These are phyloP conservation scores for Termitomyces sp. DNA, from an alignment of 1,284 basidiomycete genomes.

Conservation along the genomic window DNA sequence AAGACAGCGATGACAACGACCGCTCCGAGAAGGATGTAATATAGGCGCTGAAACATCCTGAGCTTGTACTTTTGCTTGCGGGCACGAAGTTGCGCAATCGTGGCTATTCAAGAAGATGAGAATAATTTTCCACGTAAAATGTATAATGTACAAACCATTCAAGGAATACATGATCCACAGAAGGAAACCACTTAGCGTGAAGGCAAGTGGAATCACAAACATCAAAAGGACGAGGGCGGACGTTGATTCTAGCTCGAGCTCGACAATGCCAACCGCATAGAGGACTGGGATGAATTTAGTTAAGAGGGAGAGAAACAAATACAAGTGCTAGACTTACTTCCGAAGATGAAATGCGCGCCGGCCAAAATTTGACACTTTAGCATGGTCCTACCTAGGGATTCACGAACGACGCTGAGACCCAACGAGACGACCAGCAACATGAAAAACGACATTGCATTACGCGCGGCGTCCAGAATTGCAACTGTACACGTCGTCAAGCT, in stretches of 20 bases:
- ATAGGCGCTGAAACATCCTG: conserved; percentile 80
- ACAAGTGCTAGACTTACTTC: conserved; percentile 49
- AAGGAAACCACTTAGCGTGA: conserved; percentile 91
- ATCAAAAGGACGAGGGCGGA: conserved; percentile 74
- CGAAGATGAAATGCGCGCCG: conserved; percentile 87
- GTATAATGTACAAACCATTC: conserved; percentile 50
- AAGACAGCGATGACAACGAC: conserved; percentile 84
- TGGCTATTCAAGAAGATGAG: conserved; percentile 46
- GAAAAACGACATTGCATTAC: conserved; percentile 95
- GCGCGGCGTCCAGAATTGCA: conserved; percentile 86
- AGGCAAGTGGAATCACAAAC: conserved; percentile 89
- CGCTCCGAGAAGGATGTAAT: conserved; percentile 83
- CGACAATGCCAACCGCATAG: conserved; percentile 89
- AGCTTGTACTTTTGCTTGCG: conserved; percentile 88
- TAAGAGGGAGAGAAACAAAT: conserved; percentile 2
- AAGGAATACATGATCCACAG: conserved; percentile 94
- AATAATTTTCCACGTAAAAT: not conserved
- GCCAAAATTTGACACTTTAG: conserved; percentile 73
- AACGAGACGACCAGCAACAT: conserved; percentile 89
- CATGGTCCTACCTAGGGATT: conserved; percentile 78
- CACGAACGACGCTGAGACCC: conserved; percentile 80
- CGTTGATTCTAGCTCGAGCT: conserved; percentile 86
- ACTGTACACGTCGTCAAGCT: conserved; percentile 38
- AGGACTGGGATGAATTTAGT: conserved; percentile 49
- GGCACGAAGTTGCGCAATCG: conserved; percentile 77